A percentile compares a stretch with the other conserved stretches of the same genome.
Conservation (phyloP, 768 basidiomycete genomes). For the Termitomyces heimii region DNA sequence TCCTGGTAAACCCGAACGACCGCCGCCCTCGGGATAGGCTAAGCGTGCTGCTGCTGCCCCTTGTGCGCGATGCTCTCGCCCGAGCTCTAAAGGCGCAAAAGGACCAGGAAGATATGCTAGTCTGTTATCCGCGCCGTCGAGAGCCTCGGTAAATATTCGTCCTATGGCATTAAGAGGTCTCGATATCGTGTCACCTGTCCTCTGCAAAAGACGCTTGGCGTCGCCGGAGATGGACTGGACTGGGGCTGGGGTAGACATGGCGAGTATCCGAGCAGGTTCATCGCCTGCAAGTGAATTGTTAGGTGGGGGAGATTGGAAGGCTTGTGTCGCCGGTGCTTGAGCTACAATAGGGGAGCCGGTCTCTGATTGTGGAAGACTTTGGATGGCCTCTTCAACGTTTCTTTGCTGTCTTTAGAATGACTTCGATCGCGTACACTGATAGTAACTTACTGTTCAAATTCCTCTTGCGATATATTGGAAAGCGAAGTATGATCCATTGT, state of each 20-base stretch:
- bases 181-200: slow-evolving; percentile 86
- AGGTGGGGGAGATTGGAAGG: slow-evolving; percentile 6
- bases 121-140: slow-evolving; percentile 67
- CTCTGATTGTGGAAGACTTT: slow-evolving; percentile 39
- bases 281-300: slow-evolving; percentile 66
- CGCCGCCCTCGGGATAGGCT: slow-evolving; percentile 28
- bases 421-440: neutral
- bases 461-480: slow-evolving; percentile 89
- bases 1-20: slow-evolving; percentile 12
- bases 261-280: slow-evolving; percentile 80
- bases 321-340: slow-evolving; percentile 20
- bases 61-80: slow-evolving; percentile 41
- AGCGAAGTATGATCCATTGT: slow-evolving; percentile 95
- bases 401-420: slow-evolving; percentile 18
- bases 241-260: slow-evolving; percentile 54
- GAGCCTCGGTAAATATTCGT: slow-evolving; percentile 79
- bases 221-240: slow-evolving; percentile 56
- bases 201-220: slow-evolving; percentile 78
- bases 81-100: slow-evolving; percentile 63
- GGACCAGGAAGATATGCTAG: slow-evolving; percentile 62
- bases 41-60: slow-evolving; percentile 24
- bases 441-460: slow-evolving; percentile 71
- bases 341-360: slow-evolving; percentile 28
- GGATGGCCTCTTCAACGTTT: slow-evolving; percentile 50
- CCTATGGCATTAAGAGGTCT: slow-evolving; percentile 89